Percentiles rank a stretch among this genome's conserved stretches.
Evolutionary conservation across 2,329 filamentous ascomycete species (phyloP).

Genomic region (Calonectria montana): DNA sequence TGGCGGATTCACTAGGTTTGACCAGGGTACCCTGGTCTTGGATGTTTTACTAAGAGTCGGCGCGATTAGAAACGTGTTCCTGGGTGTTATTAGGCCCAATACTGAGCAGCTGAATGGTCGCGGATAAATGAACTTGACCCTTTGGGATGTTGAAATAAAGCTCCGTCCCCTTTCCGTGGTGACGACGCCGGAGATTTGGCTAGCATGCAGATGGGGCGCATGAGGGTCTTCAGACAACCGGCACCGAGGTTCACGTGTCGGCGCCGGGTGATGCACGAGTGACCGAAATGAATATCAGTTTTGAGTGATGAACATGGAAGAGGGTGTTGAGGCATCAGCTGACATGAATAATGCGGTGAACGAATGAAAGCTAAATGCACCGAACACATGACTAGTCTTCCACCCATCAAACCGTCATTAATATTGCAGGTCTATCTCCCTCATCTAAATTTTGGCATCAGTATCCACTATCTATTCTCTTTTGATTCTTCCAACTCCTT

Average conservation of each 20-base stretch:
- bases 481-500: not conserved
- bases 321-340: not conserved
- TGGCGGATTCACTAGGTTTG: not conserved
- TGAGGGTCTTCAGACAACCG: constrained; percentile 4
- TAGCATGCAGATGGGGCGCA: not conserved
- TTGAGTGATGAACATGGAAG: not conserved
- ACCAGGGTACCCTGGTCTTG: not conserved
- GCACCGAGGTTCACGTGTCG: constrained; percentile 5
- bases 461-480: not conserved
- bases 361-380: not conserved
- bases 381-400: not conserved
- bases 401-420: not conserved
- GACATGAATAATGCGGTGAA: not conserved
- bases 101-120: not conserved
- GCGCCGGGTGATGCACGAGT: not conserved
- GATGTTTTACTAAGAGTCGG: constrained; percentile 20
- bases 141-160: not conserved
- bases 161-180: not conserved
- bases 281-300: not conserved
- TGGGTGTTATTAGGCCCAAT: not conserved
- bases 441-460: not conserved
- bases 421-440: not conserved
- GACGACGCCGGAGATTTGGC: not conserved
- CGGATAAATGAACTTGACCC: constrained; percentile 2
- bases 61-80: constrained; percentile 17